Percentiles rank a stretch among this genome's conserved stretches.
Conservation (phyloP, 2,329 filamentous ascomycete species). For the Arthrobotrys iridis region DNA sequence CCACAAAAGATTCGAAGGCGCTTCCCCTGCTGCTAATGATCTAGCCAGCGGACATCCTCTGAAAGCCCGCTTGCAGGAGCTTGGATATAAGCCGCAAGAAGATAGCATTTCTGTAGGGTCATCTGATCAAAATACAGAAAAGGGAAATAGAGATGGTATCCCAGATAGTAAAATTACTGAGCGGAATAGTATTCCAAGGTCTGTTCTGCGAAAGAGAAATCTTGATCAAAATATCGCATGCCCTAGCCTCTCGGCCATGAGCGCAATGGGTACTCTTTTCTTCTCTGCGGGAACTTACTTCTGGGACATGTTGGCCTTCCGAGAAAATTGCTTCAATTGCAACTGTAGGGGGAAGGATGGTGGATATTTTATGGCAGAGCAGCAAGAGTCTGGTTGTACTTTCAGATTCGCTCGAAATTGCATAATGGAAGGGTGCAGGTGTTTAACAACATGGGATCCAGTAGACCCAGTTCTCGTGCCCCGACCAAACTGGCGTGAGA, state of each 20-base stretch:
- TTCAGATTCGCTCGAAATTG: conserved; percentile 9
- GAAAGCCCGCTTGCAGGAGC: conserved; percentile 13
- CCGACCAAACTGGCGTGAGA: conserved; percentile 13
- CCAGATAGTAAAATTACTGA: background rate
- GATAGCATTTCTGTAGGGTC: background rate
- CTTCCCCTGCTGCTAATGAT: background rate
- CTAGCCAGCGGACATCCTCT: background rate
- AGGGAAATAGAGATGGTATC: background rate
- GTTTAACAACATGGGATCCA: background rate
- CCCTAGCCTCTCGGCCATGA: conserved; percentile 28
- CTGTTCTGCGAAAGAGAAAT: conserved; percentile 15
- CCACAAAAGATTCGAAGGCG: background rate
- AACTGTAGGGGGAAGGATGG: background rate
- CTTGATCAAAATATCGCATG: conserved; percentile 30
- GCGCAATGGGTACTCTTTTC: conserved; percentile 13
- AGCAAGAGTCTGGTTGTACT: conserved; percentile 12
- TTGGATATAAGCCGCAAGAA: conserved; percentile 12
- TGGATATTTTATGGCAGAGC: conserved; percentile 14
- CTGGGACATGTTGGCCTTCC: background rate
- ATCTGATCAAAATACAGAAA: background rate
- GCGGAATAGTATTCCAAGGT: background rate
- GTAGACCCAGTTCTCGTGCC: background rate
- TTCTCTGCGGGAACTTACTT: conserved; percentile 21
- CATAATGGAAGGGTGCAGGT: conserved; percentile 27
- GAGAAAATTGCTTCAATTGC: conserved; percentile 32